These are phyloP conservation scores for Pestalotiopsis sp. DNA, from an alignment of 2,329 filamentous ascomycete genomes.

Conservation along the genomic window DNA sequence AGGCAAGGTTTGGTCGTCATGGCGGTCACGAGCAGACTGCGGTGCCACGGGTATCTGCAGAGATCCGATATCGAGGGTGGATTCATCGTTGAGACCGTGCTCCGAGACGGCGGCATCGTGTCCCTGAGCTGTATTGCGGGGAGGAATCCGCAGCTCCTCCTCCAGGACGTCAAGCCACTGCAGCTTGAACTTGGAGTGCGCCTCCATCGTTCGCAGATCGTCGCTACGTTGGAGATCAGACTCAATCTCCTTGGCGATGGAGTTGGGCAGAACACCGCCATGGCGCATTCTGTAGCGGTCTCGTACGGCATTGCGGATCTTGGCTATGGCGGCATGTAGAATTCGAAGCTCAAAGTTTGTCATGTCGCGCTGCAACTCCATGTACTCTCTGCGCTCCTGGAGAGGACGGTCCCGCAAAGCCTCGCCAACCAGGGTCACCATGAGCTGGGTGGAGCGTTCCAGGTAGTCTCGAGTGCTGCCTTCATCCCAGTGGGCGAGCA, in stretches of 20 bases:
- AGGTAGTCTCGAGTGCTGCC: neutral
- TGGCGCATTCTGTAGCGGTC: neutral
- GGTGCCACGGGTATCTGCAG: neutral
- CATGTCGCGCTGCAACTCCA: neutral
- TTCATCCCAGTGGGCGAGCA: neutral
- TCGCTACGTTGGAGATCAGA: neutral
- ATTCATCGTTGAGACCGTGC: neutral
- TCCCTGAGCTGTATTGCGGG: neutral
- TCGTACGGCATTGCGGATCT: neutral
- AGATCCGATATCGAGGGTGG: neutral
- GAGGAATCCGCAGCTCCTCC: neutral
- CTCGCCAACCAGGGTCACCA: neutral
- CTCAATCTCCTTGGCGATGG: neutral
- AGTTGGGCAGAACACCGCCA: no score
- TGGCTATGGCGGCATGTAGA: neutral
- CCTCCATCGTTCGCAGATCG: neutral
- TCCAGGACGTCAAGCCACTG: neutral
- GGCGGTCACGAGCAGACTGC: neutral
- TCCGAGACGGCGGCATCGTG: neutral
- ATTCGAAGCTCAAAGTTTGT: neutral
- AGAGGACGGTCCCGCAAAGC: neutral
- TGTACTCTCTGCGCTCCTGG: neutral
- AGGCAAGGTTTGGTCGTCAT: neutral
- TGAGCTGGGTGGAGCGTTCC: neutral
- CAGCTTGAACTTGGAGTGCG: neutral